Base-by-base conservation (phyloP, 169 alveolate species). In the Cryptosporidium parvum region DNA sequence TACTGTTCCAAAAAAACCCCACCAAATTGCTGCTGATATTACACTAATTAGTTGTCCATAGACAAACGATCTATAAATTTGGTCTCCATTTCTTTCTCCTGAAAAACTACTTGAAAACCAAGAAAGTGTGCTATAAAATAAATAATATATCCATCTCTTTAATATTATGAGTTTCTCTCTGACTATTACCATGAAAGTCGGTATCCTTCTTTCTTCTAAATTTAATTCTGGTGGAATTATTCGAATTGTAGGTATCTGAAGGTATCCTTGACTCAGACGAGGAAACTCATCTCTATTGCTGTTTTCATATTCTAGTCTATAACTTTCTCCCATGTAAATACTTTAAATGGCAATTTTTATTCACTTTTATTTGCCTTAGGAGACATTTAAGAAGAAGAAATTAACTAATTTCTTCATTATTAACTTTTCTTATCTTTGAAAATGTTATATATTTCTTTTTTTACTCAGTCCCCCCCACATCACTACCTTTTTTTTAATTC, bases 1-100 rank as follows among this genome's bases (percentile, higher is more conserved):
- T 4, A 52, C 18, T 23, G 86, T 75, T 9, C 86, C 86, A 53
- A 75, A 75, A 35, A 75, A 56, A 1, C 86, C 86, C 86, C 86
- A 75, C 86, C 86, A 75, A n/a, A 75, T 59, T 37, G 72, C 86
- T 56, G 86, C 86, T 18, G 70, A 56, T 21, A 59, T 37, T 12
- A 75, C 86, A 75, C 71, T 75, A 26, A 59, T 35, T 42, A 75
- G 59, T 42, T 75, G 86, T 4, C 86, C 86, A 45, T 39, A 75
- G 12, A 75, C 72, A 75, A 52, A 75, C 4, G 62, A 75, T 35
- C 48, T 75, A 39, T 75, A 75, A 16, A 75, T 75, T 21, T 37
- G 52, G 35, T 53, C 86, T 5, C 37, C 86, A 58, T 33, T 53
- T 70, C 59, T 70, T 45, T 70, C 65, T n/a, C 84, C 44, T 68